Conservation (phyloP, 495 filamentous ascomycete genomes). For the Durotheca rogersii region DNA sequence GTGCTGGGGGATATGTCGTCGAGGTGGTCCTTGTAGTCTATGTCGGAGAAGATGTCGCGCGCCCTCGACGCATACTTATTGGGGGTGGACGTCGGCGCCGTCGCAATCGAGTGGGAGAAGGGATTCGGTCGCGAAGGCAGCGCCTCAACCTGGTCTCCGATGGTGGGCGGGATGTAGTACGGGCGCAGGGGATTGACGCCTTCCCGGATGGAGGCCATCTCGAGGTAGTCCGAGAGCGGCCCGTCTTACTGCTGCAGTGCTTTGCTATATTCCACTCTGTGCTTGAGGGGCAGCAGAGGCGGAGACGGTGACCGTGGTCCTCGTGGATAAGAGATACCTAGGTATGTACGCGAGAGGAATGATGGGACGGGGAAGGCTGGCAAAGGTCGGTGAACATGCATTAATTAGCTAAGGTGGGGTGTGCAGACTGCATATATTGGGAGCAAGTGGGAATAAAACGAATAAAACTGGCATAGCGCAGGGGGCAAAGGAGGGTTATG, state of each 20-base stretch:
- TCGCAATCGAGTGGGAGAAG: slow-evolving; percentile 48
- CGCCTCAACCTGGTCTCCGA: slow-evolving; percentile 56
- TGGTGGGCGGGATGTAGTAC: slow-evolving; percentile 88
- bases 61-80: slow-evolving; percentile 69
- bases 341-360: background rate
- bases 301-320: background rate
- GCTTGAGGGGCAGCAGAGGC: no score
- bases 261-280: background rate
- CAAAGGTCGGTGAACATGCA: background rate
- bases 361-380: background rate
- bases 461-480: background rate
- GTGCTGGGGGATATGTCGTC: slow-evolving; percentile 72
- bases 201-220: slow-evolving; percentile 49
- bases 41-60: slow-evolving; percentile 77
- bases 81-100: slow-evolving; percentile 46
- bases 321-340: background rate
- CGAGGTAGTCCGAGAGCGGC: slow-evolving; percentile 15
- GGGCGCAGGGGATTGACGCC: slow-evolving; percentile 88
- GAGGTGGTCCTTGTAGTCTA: slow-evolving; percentile 87
- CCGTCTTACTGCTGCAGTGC: background rate
- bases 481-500: background rate
- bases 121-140: slow-evolving; percentile 46
- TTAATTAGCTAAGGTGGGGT: background rate
- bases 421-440: background rate
- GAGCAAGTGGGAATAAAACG: background rate